Evolutionary conservation across 2,329 filamentous ascomycete genomes (phyloP).

Genomic region (Fusarium globosum): DNA sequence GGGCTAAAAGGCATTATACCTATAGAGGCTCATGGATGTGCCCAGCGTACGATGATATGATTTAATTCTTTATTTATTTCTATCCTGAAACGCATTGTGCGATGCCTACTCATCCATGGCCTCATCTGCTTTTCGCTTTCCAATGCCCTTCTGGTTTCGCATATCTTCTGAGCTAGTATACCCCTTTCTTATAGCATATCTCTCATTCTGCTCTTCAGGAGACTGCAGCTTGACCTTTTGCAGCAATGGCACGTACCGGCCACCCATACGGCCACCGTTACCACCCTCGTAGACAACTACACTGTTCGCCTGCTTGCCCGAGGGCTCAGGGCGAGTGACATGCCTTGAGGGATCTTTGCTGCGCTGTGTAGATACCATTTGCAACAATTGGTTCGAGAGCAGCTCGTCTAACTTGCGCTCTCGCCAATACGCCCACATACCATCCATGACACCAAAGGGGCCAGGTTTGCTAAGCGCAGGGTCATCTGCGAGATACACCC

Average conservation of each 20-base stretch:
- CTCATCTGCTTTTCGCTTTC: constrained; percentile 46
- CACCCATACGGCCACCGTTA: constrained; percentile 60
- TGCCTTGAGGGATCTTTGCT: constrained; percentile 29
- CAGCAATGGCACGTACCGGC: constrained; percentile 67
- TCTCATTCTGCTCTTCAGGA: constrained; percentile 68
- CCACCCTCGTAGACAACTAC: constrained; percentile 65
- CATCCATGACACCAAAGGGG: constrained; percentile 73
- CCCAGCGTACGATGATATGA: background rate
- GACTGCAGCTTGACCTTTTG: constrained; percentile 61
- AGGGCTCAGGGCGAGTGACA: constrained; percentile 19
- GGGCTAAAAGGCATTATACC: constrained; percentile 20
- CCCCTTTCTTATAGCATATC: constrained; percentile 71
- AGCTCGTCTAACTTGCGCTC: constrained; percentile 90
- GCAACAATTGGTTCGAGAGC: constrained; percentile 78
- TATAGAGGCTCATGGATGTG: constrained; percentile 4
- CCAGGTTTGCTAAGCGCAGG: constrained; percentile 70
- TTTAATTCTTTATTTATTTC: background rate
- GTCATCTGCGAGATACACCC: constrained; percentile 83
- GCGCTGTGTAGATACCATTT: constrained; percentile 63
- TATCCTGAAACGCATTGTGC: constrained; percentile 8
- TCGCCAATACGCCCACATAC: constrained; percentile 86
- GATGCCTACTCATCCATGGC: constrained; percentile 38
- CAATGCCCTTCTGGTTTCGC: constrained; percentile 49
- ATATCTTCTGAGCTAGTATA: constrained; percentile 64
- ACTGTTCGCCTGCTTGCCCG: constrained; percentile 41